Evolutionary conservation across 495 filamentous ascomycete species (phyloP).

Genomic region (Pyrenopolyporus hunteri): DNA sequence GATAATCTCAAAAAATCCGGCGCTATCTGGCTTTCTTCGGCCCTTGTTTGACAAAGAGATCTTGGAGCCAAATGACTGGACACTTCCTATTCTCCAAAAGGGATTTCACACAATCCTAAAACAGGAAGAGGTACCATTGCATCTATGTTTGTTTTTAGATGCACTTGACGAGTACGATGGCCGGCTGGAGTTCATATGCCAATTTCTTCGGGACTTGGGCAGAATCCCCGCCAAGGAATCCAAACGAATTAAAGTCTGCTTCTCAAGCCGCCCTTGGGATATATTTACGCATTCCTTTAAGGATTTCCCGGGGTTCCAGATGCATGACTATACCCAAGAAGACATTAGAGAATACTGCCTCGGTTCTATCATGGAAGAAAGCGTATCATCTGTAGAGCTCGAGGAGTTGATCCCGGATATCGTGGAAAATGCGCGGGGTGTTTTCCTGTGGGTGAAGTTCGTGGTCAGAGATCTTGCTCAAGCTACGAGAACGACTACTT

Average conservation of each 20-base stretch:
- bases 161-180: conserved; percentile 34
- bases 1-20: neutral
- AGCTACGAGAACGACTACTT: neutral
- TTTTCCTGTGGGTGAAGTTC: conserved; percentile 37
- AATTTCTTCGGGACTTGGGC: conserved; percentile 20
- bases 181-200: conserved; percentile 8
- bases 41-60: neutral
- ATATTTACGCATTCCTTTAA: conserved; percentile 8
- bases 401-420: conserved; percentile 18
- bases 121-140: conserved; percentile 7
- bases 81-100: neutral
- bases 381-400: neutral
- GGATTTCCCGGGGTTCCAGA: conserved; percentile 7
- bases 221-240: neutral
- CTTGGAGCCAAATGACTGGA: neutral
- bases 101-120: conserved; percentile 1
- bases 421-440: conserved; percentile 14
- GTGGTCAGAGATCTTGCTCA: conserved; percentile 25
- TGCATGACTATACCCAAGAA: conserved; percentile 27
- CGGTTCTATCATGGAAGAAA: conserved; percentile 15
- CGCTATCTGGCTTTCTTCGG: neutral
- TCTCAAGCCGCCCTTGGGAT: conserved; percentile 30
- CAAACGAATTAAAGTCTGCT: conserved; percentile 18
- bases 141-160: conserved; percentile 25
- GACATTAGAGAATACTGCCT: conserved; percentile 35